Conservation (phyloP, 805 yeast genomes). For the Suhomyces emberorum region DNA sequence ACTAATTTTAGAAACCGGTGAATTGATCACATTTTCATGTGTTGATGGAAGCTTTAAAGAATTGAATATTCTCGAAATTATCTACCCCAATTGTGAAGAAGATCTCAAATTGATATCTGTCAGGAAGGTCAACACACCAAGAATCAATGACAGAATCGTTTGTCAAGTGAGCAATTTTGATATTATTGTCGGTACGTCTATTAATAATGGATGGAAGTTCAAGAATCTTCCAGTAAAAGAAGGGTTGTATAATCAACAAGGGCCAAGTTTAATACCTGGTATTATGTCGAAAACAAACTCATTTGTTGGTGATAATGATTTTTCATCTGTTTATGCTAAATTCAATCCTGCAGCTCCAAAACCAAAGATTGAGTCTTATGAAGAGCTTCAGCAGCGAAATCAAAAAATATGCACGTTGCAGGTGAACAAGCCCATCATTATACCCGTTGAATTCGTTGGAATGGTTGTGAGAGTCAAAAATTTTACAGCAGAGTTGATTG, state of each 20-base stretch:
- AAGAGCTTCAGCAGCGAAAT: background rate
- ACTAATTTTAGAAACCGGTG: conserved; percentile 51
- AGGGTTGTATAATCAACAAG: conserved; percentile 40
- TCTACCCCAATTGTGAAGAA: conserved; percentile 13
- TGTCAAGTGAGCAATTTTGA: conserved; percentile 49
- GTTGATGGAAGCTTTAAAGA: conserved; percentile 42
- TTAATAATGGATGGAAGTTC: conserved; percentile 66
- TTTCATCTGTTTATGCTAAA: conserved; percentile 8
- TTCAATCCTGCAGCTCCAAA: background rate
- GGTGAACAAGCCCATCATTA: conserved; percentile 40
- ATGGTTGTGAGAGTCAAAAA: conserved; percentile 63
- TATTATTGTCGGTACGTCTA: conserved; percentile 57
- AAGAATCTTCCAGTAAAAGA: conserved; percentile 48
- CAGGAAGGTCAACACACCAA: conserved; percentile 59
- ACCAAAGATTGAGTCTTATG: background rate
- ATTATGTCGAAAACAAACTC: conserved; percentile 6
- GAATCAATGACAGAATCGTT: conserved; percentile 71
- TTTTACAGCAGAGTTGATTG: conserved; percentile 61
- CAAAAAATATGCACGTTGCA: conserved; percentile 5
- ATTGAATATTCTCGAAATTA: conserved; percentile 21
- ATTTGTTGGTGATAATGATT: conserved; percentile 13
- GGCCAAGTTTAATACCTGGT: conserved; percentile 10
- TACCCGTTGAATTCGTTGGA: conserved; percentile 67
- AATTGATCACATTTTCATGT: conserved; percentile 47
- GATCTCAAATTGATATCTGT: conserved; percentile 42